Conservation (phyloP, 129 eudicot genomes). For the Arctium lappa region DNA sequence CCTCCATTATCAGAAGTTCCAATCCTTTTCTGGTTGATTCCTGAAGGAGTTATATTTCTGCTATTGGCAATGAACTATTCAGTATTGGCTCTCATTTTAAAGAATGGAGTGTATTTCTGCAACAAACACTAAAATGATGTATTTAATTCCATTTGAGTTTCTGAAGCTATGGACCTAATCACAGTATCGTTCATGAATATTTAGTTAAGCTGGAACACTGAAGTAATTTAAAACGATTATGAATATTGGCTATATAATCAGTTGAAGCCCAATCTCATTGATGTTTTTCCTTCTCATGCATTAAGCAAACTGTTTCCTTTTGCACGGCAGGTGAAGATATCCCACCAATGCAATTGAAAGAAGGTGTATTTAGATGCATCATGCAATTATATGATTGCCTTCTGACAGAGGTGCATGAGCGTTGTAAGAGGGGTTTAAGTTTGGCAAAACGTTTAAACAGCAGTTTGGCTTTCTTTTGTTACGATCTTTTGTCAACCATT, state of each 20-base stretch:
- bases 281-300: not conserved
- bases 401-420: conserved; percentile 97
- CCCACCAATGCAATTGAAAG: conserved; percentile 99
- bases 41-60: not conserved
- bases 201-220: not conserved
- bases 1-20: not conserved
- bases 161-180: not conserved
- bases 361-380: conserved; percentile 94
- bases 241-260: not conserved
- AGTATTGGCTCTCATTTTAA: not conserved
- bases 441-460: conserved; percentile 95
- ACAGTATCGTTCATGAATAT: conserved; percentile 7
- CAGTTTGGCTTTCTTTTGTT: conserved; percentile 95
- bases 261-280: not conserved
- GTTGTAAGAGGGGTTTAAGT: conserved; percentile 91
- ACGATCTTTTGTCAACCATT: conserved; percentile 82
- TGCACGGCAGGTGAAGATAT: conserved; percentile 78
- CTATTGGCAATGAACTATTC: not conserved
- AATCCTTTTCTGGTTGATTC: not conserved
- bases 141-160: not conserved
- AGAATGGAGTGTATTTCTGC: not conserved
- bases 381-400: conserved; percentile 96
- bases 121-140: not conserved
- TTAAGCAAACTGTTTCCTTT: conserved; percentile 14
- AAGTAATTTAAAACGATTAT: not conserved